These are phyloP conservation scores for Apostasia ramifera DNA, from an alignment of 106 monocot genomes.

Conservation along the genomic window DNA sequence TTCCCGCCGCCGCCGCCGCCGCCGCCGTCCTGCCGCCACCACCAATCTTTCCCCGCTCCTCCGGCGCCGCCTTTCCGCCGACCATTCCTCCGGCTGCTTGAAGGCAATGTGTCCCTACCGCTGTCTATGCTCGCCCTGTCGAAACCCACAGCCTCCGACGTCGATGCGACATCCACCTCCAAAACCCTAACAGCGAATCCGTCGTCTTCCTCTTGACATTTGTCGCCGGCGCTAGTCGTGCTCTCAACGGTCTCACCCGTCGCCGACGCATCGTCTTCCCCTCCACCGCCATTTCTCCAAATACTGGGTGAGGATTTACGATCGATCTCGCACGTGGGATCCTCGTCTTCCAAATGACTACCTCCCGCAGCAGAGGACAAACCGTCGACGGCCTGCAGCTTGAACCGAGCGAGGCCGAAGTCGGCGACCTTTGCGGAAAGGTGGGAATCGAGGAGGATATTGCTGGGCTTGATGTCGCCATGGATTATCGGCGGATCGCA, in stretches of 20 bases:
- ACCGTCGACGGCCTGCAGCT: background rate
- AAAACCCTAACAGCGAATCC: slow-evolving; percentile 3
- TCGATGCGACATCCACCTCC: slow-evolving; percentile 35
- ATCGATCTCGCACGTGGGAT: background rate
- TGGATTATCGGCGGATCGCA: slow-evolving; percentile 76
- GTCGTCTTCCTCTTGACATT: slow-evolving; percentile 34
- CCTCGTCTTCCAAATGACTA: background rate
- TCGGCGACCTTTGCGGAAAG: slow-evolving; percentile 79
- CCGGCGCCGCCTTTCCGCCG: slow-evolving; percentile 7
- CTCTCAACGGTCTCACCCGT: slow-evolving; percentile 48
- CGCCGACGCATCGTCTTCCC: slow-evolving; percentile 37
- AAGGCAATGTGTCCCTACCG: background rate
- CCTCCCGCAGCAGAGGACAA: too few relatives aligned
- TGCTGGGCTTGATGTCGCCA: slow-evolving; percentile 95
- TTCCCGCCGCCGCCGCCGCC: slow-evolving; percentile 14
- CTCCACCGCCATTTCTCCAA: background rate
- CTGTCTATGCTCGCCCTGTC: slow-evolving; percentile 54
- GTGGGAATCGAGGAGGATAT: slow-evolving; percentile 69
- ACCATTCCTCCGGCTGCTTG: slow-evolving; percentile 1
- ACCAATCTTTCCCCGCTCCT: slow-evolving; percentile 40
- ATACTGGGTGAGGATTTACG: background rate
- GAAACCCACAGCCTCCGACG: slow-evolving; percentile 41
- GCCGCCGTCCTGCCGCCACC: slow-evolving; percentile 52
- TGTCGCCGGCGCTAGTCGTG: slow-evolving; percentile 19
- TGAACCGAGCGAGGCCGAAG: slow-evolving; percentile 69